These are phyloP conservation scores for Anethum foeniculum DNA, from an alignment of 140 eudicot genomes.

Conservation along the genomic window DNA sequence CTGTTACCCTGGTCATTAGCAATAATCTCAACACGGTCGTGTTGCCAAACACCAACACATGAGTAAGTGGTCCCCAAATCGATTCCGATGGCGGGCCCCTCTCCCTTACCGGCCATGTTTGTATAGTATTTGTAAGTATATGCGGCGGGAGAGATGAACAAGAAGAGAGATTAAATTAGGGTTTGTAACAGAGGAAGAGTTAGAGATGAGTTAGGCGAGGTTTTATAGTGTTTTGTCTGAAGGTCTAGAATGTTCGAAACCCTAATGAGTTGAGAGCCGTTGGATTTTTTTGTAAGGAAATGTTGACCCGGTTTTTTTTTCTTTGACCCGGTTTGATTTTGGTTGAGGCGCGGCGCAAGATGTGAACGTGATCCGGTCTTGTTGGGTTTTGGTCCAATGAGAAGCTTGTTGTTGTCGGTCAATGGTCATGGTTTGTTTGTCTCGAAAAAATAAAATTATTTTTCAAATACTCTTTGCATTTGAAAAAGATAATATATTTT, in stretches of 20 bases:
- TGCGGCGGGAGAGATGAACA: not conserved
- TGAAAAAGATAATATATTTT: too few species aligned
- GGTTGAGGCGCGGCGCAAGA: too few species aligned
- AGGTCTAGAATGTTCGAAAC: conserved; percentile 14
- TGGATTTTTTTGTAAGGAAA: not conserved
- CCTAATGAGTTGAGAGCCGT: not conserved
- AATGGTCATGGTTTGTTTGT: too few species aligned
- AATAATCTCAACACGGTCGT: conserved; percentile 24
- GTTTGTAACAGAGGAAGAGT: conserved; percentile 1
- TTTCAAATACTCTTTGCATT: too few species aligned
- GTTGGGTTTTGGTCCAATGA: too few species aligned
- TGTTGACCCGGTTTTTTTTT: not conserved
- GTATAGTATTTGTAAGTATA: not conserved
- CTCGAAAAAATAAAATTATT: too few species aligned
- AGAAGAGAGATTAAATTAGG: conserved; percentile 1
- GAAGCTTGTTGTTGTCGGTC: too few species aligned
- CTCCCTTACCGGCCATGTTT: conserved; percentile 23
- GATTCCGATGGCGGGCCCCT: conserved; percentile 23
- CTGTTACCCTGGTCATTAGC: conserved; percentile 25
- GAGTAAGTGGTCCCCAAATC: conserved; percentile 24
- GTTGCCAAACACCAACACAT: conserved; percentile 24
- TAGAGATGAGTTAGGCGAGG: not conserved
- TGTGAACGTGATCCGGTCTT: too few species aligned
- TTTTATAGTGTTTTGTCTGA: conserved; percentile 4
- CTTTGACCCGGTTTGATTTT: too few species aligned